These are phyloP conservation scores for Aspergillus diversus DNA, from an alignment of 495 filamentous ascomycete genomes.

Conservation along the genomic window DNA sequence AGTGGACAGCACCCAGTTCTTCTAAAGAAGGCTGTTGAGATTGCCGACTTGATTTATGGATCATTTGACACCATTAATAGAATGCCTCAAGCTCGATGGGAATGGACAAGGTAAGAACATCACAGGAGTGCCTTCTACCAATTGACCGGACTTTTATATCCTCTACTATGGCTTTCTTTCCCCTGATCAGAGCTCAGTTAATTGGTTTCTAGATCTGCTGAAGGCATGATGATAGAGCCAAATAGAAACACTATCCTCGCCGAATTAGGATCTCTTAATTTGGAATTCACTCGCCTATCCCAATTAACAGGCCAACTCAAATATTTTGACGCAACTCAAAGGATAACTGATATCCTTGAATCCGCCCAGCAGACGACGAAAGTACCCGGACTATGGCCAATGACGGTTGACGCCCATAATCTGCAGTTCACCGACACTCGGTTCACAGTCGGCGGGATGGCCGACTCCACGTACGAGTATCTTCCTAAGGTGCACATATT, in stretches of 20 bases:
- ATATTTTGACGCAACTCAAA: constrained; percentile 92
- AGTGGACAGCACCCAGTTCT: constrained; percentile 66
- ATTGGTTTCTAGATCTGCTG: constrained; percentile 35
- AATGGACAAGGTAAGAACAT: constrained; percentile 45
- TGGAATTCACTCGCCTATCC: constrained; percentile 93
- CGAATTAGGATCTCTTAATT: constrained; percentile 81
- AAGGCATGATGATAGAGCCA: constrained; percentile 45
- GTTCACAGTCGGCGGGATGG: constrained; percentile 83
- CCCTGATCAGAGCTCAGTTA: constrained; percentile 7
- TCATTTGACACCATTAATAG: constrained; percentile 95
- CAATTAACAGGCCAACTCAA: constrained; percentile 83
- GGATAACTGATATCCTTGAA: constrained; percentile 81
- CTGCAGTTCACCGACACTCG: constrained; percentile 49
- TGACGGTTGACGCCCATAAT: constrained; percentile 66
- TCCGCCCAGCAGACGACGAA: constrained; percentile 68
- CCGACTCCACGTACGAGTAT: constrained; percentile 95
- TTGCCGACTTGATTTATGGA: constrained; percentile 86
- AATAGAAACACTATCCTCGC: constrained; percentile 60
- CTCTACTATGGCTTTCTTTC: no score
- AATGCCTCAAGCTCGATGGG: constrained; percentile 74
- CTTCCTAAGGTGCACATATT: constrained; percentile 83
- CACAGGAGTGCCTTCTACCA: background rate
- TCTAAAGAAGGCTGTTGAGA: constrained; percentile 81
- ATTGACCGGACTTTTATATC: no score
- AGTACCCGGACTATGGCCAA: constrained; percentile 84